Conservation (phyloP, 2,329 filamentous ascomycete species). For the Diaporthe humulicola region DNA sequence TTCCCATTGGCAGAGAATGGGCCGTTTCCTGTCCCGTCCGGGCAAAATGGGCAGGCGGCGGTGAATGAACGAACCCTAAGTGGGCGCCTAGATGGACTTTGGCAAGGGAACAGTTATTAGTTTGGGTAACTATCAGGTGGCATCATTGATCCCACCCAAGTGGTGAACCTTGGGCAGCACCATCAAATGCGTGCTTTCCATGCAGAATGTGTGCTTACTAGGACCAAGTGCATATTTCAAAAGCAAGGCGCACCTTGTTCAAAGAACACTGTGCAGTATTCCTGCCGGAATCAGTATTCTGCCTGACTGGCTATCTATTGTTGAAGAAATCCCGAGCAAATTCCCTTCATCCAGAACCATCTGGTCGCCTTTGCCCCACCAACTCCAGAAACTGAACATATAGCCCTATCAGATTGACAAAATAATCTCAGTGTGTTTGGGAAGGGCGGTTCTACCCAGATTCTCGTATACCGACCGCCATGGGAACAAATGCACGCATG, state of each 20-base stretch:
- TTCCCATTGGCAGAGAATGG: conserved; percentile 52
- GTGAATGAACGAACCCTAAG: conserved; percentile 41
- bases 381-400: not conserved
- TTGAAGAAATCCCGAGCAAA: not conserved
- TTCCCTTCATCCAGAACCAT: not conserved
- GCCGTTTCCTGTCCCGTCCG: conserved; percentile 49
- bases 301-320: not conserved
- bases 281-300: not conserved
- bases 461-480: not conserved
- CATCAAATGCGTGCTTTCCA: not conserved
- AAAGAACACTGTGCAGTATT: too few relatives aligned
- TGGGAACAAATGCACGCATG: not conserved
- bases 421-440: not conserved
- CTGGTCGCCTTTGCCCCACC: not conserved
- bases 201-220: not conserved
- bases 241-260: not conserved
- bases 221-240: not conserved
- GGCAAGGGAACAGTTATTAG: not conserved
- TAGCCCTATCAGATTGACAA: too few relatives aligned
- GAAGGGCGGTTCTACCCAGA: not conserved
- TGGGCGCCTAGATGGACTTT: not conserved
- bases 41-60: conserved; percentile 44
- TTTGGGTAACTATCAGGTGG: not conserved
- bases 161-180: too few relatives aligned
- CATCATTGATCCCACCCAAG: too few relatives aligned